Conservation (phyloP, 1,139 yeast genomes). For the Entelexis sorbosivorans region DNA sequence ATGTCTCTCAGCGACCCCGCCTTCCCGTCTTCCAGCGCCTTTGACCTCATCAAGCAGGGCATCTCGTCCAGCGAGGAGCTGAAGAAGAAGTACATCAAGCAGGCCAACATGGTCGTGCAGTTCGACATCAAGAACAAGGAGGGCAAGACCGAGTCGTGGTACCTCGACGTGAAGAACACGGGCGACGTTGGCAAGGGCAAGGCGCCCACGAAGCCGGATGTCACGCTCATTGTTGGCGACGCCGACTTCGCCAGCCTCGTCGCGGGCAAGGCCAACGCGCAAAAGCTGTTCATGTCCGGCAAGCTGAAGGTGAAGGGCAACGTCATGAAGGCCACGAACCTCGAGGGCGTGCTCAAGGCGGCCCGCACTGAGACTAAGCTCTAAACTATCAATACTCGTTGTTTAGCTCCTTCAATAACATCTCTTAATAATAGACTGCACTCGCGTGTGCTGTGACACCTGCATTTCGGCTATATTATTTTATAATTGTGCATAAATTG, state of each 20-base stretch:
- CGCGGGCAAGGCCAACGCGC: constrained; percentile 71
- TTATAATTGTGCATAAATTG: too few relatives aligned
- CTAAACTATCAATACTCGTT: constrained; percentile 22
- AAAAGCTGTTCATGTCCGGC: constrained; percentile 73
- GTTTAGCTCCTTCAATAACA: background rate
- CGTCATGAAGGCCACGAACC: constrained; percentile 77
- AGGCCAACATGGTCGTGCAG: constrained; percentile 53
- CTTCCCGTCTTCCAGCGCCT: constrained; percentile 35
- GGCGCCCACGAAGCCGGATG: constrained; percentile 47
- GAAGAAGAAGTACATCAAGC: constrained; percentile 31
- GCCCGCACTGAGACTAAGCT: constrained; percentile 45
- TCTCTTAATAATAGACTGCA: background rate
- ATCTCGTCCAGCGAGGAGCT: constrained; percentile 27
- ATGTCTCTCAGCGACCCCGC: constrained; percentile 26
- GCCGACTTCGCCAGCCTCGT: constrained; percentile 53
- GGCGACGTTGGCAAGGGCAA: constrained; percentile 47
- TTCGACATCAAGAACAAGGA: constrained; percentile 61
- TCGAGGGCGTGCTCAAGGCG: constrained; percentile 61
- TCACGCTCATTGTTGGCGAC: constrained; percentile 55
- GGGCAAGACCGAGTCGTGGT: constrained; percentile 58
- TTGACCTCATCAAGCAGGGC: constrained; percentile 32
- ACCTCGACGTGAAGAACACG: constrained; percentile 55
- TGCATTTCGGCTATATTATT: too few relatives aligned
- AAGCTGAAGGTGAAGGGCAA: constrained; percentile 79
- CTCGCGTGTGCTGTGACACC: too few relatives aligned